phyloP scores from a whole-genome alignment of 768 basidiomycete genomes.

The Mycena leptocephala region DNA sequence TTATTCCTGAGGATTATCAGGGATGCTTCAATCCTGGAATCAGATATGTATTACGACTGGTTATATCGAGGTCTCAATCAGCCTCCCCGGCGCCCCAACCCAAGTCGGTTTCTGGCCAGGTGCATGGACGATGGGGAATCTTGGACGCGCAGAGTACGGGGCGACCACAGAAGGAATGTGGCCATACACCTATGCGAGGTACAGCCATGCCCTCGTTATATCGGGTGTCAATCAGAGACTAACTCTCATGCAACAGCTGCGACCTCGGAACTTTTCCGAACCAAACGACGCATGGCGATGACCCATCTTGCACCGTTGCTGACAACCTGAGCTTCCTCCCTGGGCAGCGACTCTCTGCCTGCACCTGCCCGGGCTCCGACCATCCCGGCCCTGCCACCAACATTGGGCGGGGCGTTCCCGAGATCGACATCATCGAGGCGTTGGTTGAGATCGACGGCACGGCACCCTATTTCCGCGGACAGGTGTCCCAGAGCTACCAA shows the following conservation, averaged over 20 bases:
- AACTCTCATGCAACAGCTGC: conserved; percentile 61
- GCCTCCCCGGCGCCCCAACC: conserved; percentile 63
- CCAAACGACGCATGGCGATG: conserved; percentile 70
- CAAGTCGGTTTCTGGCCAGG: conserved; percentile 80
- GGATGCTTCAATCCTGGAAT: conserved; percentile 82
- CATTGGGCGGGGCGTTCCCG: conserved; percentile 77
- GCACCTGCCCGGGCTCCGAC: conserved; percentile 77
- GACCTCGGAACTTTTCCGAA: conserved; percentile 87
- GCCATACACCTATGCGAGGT: conserved; percentile 78
- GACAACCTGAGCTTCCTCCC: conserved; percentile 79
- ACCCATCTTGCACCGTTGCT: conserved; percentile 62
- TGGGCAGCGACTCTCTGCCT: conserved; percentile 82
- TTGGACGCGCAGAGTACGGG: conserved; percentile 86
- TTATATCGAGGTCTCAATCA: conserved; percentile 76
- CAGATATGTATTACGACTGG: conserved; percentile 85
- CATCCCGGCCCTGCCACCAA: conserved; percentile 78
- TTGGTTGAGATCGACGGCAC: conserved; percentile 62
- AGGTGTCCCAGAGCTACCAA: conserved; percentile 76
- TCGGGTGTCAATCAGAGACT: not conserved
- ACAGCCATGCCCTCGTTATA: conserved; percentile 66
- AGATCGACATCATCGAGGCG: conserved; percentile 84
- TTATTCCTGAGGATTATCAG: conserved; percentile 35
- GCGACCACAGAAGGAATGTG: conserved; percentile 88
- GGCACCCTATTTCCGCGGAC: conserved; percentile 51
- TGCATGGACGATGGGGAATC: conserved; percentile 92